Percentiles rank a stretch among this genome's conserved stretches.
Evolutionary conservation across 2,329 filamentous ascomycete species (phyloP).

Genomic region (Chaetomium strumarium): DNA sequence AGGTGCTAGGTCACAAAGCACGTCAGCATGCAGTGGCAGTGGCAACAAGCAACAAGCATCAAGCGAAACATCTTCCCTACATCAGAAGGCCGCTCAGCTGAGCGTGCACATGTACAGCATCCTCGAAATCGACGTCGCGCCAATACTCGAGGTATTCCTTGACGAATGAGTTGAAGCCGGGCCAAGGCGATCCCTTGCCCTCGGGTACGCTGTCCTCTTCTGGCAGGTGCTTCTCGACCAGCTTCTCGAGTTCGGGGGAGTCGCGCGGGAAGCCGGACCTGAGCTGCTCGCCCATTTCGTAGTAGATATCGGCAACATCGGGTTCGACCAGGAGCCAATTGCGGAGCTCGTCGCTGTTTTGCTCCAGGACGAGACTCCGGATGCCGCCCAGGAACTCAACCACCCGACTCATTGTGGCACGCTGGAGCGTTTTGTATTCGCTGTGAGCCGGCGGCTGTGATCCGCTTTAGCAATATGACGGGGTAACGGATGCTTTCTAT

Average conservation of each 20-base stretch:
- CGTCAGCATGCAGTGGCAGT: neutral
- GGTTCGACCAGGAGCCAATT: conserved; percentile 72
- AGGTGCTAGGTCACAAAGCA: conserved; percentile 53
- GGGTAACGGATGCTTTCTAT: neutral
- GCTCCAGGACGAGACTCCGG: conserved; percentile 52
- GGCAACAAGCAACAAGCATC: conserved; percentile 15
- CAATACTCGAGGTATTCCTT: conserved; percentile 76
- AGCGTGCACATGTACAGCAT: conserved; percentile 69
- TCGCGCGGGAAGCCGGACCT: conserved; percentile 47
- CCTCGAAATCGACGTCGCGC: conserved; percentile 70
- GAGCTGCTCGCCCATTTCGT: conserved; percentile 62
- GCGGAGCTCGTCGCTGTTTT: conserved; percentile 60
- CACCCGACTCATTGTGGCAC: conserved; percentile 52
- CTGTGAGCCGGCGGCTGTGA: too few species aligned
- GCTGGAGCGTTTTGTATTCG: neutral
- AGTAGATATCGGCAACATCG: conserved; percentile 60
- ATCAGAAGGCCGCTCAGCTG: conserved; percentile 67
- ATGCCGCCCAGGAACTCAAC: conserved; percentile 64
- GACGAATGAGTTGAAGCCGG: conserved; percentile 71
- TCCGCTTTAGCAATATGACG: neutral
- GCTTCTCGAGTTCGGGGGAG: conserved; percentile 50
- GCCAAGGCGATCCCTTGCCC: conserved; percentile 63
- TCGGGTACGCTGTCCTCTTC: conserved; percentile 59
- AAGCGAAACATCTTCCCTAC: conserved; percentile 42
- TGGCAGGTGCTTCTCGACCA: conserved; percentile 59